Conservation (phyloP, 225 moss, liverwort and hornwort species). For the Marchantia polymorpha region DNA sequence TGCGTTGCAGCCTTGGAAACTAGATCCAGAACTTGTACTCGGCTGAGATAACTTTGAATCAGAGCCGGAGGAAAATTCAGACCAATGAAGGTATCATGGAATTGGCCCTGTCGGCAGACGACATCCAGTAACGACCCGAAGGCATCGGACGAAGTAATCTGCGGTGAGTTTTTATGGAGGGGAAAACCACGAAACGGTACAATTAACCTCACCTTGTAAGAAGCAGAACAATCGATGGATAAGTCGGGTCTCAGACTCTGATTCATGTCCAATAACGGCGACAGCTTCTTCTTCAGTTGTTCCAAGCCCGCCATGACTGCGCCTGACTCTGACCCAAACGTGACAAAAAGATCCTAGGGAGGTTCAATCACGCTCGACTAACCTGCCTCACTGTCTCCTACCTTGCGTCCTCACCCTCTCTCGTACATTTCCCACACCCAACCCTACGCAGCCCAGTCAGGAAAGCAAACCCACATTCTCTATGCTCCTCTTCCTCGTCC, state of each 20-base stretch:
- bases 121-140: neutral
- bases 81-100: neutral
- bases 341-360: neutral
- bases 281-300: slow-evolving; percentile 97
- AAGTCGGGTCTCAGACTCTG: slow-evolving; percentile 70
- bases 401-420: slow-evolving; percentile 18
- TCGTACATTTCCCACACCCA: slow-evolving; percentile 21
- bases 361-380: neutral
- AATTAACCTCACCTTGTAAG: slow-evolving; percentile 72
- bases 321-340: neutral
- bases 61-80: neutral
- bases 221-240: slow-evolving; percentile 96
- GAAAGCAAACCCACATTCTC: neutral
- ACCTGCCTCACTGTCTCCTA: neutral
- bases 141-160: neutral
- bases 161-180: neutral
- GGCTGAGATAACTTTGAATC: neutral
- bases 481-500: neutral
- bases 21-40: neutral
- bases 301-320: slow-evolving; percentile 90
- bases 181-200: neutral
- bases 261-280: slow-evolving; percentile 81
- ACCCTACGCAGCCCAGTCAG: slow-evolving; percentile 3
- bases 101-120: neutral
- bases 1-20: neutral